Evolutionary conservation across 768 basidiomycete genomes (phyloP), one percentile per base, ranked within the genome.

Genomic region (Trametes villosa): DNA sequence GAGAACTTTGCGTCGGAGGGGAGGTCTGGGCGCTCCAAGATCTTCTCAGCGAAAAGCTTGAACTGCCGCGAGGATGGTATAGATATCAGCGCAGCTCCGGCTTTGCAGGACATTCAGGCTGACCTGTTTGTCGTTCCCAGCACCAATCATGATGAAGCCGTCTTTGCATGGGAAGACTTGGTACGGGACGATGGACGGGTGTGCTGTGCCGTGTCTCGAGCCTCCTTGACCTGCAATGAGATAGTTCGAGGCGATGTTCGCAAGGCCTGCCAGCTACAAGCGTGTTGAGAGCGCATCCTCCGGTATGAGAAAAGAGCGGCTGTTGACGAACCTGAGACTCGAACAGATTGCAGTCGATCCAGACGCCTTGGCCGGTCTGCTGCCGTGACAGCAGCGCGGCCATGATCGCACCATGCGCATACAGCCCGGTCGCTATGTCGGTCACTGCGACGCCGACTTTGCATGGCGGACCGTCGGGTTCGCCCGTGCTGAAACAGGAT

Each of bases 361-460:
- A 91, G 15, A 89, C 86, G 2, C 96, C 96, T 66, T 88, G 80
- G 6, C 94, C 94, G 0, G 95, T 97, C 68, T 89, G 85, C 58
- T 85, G 82, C 22, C 94, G 83, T 11, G 91, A 93, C 58, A 94
- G 71, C 15, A 98, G 79, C 1, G 87, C 95, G 6, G 96, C 96
- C 82, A 98, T 87, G 62, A 98, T 90, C 2, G 94, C 94, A 0
- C 93, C 92, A 55, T 96, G 94, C 6, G 94, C 88, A 72, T 96
- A 97, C 26, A 98, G 80, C 2, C 90, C 90, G 24, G 90, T 94
- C 46, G 92, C 86, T 53, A 95, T 83, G 74, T 95, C 96, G 13
- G 94, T 96, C 6, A 88, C 88, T 1, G 96, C 95, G 27, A 97
- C 95, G 9, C 96, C 96, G n/a, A 96, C 95, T 74, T 98, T 97